Percentiles rank a stretch among this genome's conserved stretches.
These are phyloP conservation scores for Aspergillus unguis DNA, from an alignment of 2,329 filamentous ascomycete genomes.

Conservation along the genomic window DNA sequence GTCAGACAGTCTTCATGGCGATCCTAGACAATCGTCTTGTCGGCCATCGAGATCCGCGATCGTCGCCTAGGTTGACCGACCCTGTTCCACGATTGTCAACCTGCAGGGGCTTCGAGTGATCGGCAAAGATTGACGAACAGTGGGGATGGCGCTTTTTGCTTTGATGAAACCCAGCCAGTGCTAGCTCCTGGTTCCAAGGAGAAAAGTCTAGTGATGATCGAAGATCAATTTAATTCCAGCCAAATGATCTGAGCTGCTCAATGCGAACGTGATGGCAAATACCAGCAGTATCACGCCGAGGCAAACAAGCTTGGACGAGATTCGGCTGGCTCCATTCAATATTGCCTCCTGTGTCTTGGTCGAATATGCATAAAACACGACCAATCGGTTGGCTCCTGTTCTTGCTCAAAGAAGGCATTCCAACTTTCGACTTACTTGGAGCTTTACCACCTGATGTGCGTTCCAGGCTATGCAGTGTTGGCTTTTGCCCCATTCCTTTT, in stretches of 20 bases:
- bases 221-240: background rate
- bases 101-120: conserved; percentile 21
- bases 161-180: conserved; percentile 17
- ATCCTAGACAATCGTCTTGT: conserved; percentile 10
- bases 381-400: conserved; percentile 3
- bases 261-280: conserved; percentile 4
- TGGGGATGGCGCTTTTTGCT: conserved; percentile 13
- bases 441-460: background rate
- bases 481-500: conserved; percentile 10
- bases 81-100: conserved; percentile 12
- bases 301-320: background rate
- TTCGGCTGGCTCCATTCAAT: conserved; percentile 11
- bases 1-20: conserved; percentile 15
- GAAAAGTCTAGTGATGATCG: background rate
- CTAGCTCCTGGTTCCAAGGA: conserved; percentile 10
- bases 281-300: background rate
- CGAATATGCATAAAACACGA: conserved; percentile 8
- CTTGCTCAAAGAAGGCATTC: background rate
- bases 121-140: conserved; percentile 17
- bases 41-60: background rate
- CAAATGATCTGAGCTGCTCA: background rate
- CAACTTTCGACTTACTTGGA: background rate
- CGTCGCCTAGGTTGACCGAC: conserved; percentile 4
- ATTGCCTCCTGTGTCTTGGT: conserved; percentile 8
- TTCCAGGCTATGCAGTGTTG: background rate